phyloP scores from a whole-genome alignment of 2,329 filamentous ascomycete species.

The Colletotrichum ledebouriae region DNA sequence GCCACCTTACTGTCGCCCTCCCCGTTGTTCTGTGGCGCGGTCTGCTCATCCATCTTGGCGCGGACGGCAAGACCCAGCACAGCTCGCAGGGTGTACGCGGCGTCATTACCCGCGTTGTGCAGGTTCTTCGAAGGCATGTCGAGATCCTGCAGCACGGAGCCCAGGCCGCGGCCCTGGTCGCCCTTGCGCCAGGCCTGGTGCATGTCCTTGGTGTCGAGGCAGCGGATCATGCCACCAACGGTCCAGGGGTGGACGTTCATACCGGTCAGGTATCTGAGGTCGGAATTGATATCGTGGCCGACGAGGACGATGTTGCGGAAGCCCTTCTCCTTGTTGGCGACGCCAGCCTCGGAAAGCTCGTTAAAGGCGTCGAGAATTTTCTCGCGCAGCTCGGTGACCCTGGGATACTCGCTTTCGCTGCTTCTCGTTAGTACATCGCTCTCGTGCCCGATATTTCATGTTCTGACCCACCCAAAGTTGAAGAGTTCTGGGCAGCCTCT shows the following conservation, averaged over 20 bases:
- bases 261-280: conserved; percentile 63
- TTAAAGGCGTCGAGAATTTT: conserved; percentile 55
- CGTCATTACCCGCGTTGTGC: conserved; percentile 43
- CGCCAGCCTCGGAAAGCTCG: conserved; percentile 33
- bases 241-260: conserved; percentile 71
- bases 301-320: conserved; percentile 76
- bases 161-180: conserved; percentile 68
- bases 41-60: conserved; percentile 2
- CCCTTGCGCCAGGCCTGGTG: conserved; percentile 73
- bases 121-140: conserved; percentile 37
- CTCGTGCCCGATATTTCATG: background rate
- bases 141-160: conserved; percentile 64
- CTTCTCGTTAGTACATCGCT: background rate
- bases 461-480: conserved; percentile 75
- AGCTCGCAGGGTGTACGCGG: conserved; percentile 43
- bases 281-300: conserved; percentile 77
- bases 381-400: conserved; percentile 50
- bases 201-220: conserved; percentile 80
- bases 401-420: conserved; percentile 60
- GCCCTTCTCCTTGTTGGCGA: conserved; percentile 8
- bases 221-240: conserved; percentile 69
- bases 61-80: conserved; percentile 47
- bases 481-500: conserved; percentile 80
- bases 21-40: too few species aligned
- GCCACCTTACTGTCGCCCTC: background rate